Base-by-base conservation (phyloP, 2,329 filamentous ascomycete species). In the Aureobasidium pullulans region DNA sequence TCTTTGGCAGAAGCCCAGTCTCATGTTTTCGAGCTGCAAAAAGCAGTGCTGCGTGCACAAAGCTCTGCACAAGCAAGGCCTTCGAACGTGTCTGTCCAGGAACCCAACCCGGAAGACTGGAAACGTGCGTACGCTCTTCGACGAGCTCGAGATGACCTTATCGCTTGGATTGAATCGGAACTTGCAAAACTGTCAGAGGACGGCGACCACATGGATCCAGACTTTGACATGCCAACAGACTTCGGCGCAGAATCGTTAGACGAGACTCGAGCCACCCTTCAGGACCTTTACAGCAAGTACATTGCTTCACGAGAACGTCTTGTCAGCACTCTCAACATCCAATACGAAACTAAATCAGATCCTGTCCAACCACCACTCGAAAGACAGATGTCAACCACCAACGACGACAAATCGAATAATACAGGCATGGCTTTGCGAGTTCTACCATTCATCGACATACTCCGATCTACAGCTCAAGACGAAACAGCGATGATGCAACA, bases 401-500 rank as follows among this genome's bases (percentile, higher is more conserved):
- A 6, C 34, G 28, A 39, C 4, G 16, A 11, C 7, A 4, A 13
- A 4, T 15, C 32, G 15, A 40, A 8, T 1, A 29, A 28, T 32
- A 15, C 59, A 23, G 28, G 15, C 4, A 23, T 50, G 6, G 57
- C 61, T 32, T 53, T 48, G 1, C 53, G 59, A 9, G 23, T 70
- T 11, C 61, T 71, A 0, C 69, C 69, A 4, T 68, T 66, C 49
- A 57, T 71, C 23, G 34, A 60, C 1, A 46, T 57, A 15, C 61
- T 71, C 3, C 59, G 63, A 6, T 42, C 62, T 3, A 53, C 62
- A 28, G 64, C 65, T 34, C 61, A 64, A 19, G 36, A 64, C 4
- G 67, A 68, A 46, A 60, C 64, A 49, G 58, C 63, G 9, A 62
- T 70, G 16, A 57, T 67, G 6, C 56, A 68, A 56, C 68, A 70